Conservation (phyloP, 2,329 filamentous ascomycete genomes). For the Paecilomyces formosus region DNA sequence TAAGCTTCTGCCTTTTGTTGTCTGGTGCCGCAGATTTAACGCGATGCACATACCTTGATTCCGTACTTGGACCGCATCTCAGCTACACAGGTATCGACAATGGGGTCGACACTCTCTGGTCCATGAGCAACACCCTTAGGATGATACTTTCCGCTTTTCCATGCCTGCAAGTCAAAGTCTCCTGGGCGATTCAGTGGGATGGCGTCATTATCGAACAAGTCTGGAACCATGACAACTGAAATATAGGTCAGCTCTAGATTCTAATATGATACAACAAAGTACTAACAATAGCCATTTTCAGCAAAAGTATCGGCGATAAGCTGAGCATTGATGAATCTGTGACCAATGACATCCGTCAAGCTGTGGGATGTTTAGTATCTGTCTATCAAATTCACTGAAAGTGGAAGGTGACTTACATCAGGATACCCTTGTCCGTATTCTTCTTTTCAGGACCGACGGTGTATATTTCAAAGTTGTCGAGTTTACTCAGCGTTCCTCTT, state of each 20-base stretch:
- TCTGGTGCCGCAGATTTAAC: not conserved
- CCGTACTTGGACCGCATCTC: constrained; percentile 17
- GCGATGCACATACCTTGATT: constrained; percentile 12
- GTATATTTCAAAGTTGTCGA: constrained; percentile 40
- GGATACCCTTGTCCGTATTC: constrained; percentile 40
- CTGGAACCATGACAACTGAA: constrained; percentile 50
- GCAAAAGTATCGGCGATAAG: constrained; percentile 64
- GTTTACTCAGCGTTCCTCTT: constrained; percentile 28
- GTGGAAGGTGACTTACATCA: constrained; percentile 24
- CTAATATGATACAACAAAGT: not conserved
- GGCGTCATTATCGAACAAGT: constrained; percentile 52
- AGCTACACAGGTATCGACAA: constrained; percentile 36
- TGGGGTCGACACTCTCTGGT: constrained; percentile 38
- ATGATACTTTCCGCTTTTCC: constrained; percentile 16
- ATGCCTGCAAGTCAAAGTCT: constrained; percentile 40
- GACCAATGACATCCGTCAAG: constrained; percentile 47
- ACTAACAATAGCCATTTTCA: constrained; percentile 52
- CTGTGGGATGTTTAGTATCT: not conserved
- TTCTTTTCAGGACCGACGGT: constrained; percentile 41
- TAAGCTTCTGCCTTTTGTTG: constrained; percentile 3
- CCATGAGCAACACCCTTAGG: constrained; percentile 22
- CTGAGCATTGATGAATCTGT: constrained; percentile 46
- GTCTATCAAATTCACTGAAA: not conserved
- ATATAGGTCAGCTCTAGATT: not conserved
- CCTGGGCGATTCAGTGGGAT: constrained; percentile 44